Evolutionary conservation across 768 basidiomycete genomes (phyloP).

Genomic region (Tulasnella sp.): DNA sequence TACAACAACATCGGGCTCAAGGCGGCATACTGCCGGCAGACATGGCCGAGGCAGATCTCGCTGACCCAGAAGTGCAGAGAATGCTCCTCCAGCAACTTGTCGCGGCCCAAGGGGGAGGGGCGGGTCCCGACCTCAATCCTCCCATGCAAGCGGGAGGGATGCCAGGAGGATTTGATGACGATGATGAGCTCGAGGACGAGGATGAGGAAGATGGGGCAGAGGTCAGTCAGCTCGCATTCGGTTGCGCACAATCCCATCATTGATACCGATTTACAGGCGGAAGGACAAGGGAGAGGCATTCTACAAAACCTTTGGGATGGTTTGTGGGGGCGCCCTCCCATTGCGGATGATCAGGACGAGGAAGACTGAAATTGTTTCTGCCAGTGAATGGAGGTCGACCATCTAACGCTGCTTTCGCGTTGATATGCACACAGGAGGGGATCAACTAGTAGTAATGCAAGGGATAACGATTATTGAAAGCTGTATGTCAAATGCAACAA

Average conservation of each 20-base stretch:
- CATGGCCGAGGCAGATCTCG: not conserved
- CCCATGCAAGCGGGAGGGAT: constrained; percentile 4
- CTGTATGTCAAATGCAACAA: constrained; percentile 11
- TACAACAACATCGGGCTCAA: not conserved
- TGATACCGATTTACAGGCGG: not conserved
- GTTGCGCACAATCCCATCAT: not conserved
- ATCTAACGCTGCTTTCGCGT: not conserved
- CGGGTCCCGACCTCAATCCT: not conserved
- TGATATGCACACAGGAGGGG: not conserved
- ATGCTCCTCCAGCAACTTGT: not conserved
- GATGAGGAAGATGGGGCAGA: constrained; percentile 7
- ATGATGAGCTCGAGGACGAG: not conserved
- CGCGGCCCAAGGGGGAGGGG: not conserved
- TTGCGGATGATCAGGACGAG: not conserved
- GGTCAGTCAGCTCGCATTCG: not conserved
- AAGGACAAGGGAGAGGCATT: constrained; percentile 2
- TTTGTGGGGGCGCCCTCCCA: constrained; percentile 15
- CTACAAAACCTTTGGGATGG: constrained; percentile 17
- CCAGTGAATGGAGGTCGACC: not conserved
- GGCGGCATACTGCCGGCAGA: not conserved
- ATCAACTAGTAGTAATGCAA: not conserved
- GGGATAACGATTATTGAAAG: constrained; percentile 13
- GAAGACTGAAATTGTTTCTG: not conserved
- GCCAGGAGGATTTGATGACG: not conserved
- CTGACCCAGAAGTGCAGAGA: not conserved